Base-by-base conservation (phyloP, 1,284 basidiomycete species). In the Fomitopsis betulina region DNA sequence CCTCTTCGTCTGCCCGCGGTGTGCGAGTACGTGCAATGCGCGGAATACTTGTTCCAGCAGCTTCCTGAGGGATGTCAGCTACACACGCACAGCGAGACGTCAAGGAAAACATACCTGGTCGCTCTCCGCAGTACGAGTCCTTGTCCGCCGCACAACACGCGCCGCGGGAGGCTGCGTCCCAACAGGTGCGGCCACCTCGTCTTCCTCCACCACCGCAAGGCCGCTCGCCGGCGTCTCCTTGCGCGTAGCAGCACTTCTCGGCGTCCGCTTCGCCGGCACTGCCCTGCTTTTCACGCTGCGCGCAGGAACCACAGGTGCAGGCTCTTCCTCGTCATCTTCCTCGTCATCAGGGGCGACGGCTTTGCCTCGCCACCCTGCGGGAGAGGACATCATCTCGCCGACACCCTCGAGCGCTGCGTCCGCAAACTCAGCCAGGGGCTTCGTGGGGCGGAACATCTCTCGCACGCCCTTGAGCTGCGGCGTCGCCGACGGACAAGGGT, bases 401-500 rank as follows among this genome's bases (percentile, higher is more conserved):
- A 74, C 62, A 19, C 72, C 72, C 37, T 75, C 73, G 40, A 72
- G 67, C 3, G 58, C 56, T 3, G 71, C 68, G 4, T 71, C 70
- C 54, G 23, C 53, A 49, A 43, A 19, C 9, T 37, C 56, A n/a
- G 19, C 39, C 33, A 5, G 12, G 17, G 9, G 53, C n/a, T 55
- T 52, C 39, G 60, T 66, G 12, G 56, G 61, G 9, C 64, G 58
- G 60, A 72, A 75, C 64, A 76, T 64, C 50, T 67, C 66, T n/a
- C 66, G 65, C 51, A 76, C 60, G 17, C 75, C 75, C 23, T 72
- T 70, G 68, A 77, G 64, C 19, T 63, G 61, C 52, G 76, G 75
- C 1, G 75, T 76, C 45, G 67, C 59, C n/a, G 54, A 21, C 9
- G 52, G 27, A 9, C 21, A n/a, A 35, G 50, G 57, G 55, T 53